Base-by-base conservation (phyloP, 2,329 filamentous ascomycete genomes). In the Moelleriella libera region DNA sequence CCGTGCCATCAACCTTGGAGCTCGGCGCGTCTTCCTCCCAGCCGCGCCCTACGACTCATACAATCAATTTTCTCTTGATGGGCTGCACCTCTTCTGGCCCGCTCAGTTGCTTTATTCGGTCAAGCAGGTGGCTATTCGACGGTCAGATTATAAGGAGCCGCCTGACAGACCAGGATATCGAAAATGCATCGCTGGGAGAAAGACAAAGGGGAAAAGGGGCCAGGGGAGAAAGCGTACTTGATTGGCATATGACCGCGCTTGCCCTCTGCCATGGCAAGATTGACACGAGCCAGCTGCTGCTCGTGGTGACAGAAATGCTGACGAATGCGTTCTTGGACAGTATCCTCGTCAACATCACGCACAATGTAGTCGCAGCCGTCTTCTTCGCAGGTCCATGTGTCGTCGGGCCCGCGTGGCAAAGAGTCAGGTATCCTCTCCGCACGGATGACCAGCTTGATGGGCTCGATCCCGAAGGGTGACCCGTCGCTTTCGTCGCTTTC, bases 351-450 rank as follows among this genome's bases (percentile, higher is more conserved):
- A n/a, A 77, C 78, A 2, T 71, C 72, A 51, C 80, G 80, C 9
- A 86, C 77, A 41, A 80, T 70, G 54, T 80, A 80, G 39, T 65
- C 65, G 56, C 83, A 88, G 29, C 74, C 79, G 9, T 78, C 75
- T 51, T 82, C 71, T 5, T 74, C 72, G 55, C 83, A 88, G 1
- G 66, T 67, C 82, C 83, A 88, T 0, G 78, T 78, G 47, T 81
- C 75, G 49, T 78, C 70, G 0, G 78, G 75, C 0, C 76, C 80
- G 34, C 70, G 67, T 0, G 76, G 69, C 3, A 60, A 62, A 6
- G 66, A 63, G 4, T 71, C 69, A 0, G 74, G 75, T 9, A 76
- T 54, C 44, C 62, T 68, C 47, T 78, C 72, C 5, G 72, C 66
- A 30, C 67, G 67, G 8, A 77, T 63, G 10, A 74, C 65, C 12